Base-by-base conservation (phyloP, 2,329 filamentous ascomycete species). In the Cytospora leucostoma region DNA sequence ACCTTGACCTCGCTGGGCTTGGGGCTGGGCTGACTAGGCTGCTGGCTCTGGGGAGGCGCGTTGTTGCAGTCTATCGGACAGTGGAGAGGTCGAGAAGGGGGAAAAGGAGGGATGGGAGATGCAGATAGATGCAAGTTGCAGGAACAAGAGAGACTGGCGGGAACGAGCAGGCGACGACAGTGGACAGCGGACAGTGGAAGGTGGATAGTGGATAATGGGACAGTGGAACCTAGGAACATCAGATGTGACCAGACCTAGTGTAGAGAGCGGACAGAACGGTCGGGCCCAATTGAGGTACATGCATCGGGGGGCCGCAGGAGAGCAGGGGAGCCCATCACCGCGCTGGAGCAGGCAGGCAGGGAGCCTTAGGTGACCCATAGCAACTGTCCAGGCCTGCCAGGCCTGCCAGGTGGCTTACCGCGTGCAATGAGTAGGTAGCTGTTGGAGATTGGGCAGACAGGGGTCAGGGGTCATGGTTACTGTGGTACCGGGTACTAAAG, bases 21-120 rank as follows among this genome's bases (percentile, higher is more conserved):
- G 27, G 58, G 37, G 58, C 27, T 53, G 56, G 55, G 56, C 47
- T 59, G 34, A 40, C 27, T 27, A 27, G 27, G 27, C 27, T 27
- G 44, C 49, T 51, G 49, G 49, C 49, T 51, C 40, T 44, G 27
- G 27, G 40, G n/a, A 49, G 54, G 47, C 47, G 58, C 58, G 52
- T 51, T 33, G 58, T 50, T 54, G 51, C 52, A 60, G 58, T 60
- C 58, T 54, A 60, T 60, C 58, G 50, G 35, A n/a, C 49, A 33
- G 58, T 53, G 49, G 37, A 7, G 58, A n/a, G 58, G 34, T 37
- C 35, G 50, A 44, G 37, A 54, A 32, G 44, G 37, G 37, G 50
- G 27, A 15, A 35, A 47, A 54, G 15, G 38, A 60, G 32, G 58
- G 58, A 60, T 54, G 50, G n/a, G 40, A 33, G 53, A 40, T 21